Percentiles rank a stretch among this genome's conserved stretches.
Conservation (phyloP, 2,329 filamentous ascomycete genomes). For the Zymoseptoria ardabiliae region DNA sequence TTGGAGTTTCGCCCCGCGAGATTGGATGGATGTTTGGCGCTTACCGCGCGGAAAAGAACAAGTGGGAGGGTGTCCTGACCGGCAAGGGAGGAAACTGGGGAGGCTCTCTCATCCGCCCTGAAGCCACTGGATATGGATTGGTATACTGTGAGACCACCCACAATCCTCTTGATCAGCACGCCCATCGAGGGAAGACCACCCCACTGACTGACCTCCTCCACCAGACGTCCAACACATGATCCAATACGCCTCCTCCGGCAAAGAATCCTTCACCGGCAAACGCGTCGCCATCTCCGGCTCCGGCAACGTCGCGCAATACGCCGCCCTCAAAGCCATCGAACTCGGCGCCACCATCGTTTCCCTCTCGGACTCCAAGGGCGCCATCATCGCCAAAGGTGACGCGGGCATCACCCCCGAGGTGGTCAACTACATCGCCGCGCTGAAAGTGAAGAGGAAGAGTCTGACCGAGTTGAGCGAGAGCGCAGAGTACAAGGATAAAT, state of each 20-base stretch:
- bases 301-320: constrained; percentile 96
- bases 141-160: constrained; percentile 59
- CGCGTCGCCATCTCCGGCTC: constrained; percentile 92
- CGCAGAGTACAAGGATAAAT: constrained; percentile 52
- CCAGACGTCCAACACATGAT: constrained; percentile 88
- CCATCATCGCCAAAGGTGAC: constrained; percentile 64
- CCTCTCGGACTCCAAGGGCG: constrained; percentile 84
- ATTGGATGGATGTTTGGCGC: constrained; percentile 92
- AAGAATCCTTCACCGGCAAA: constrained; percentile 82
- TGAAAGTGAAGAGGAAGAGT: constrained; percentile 82
- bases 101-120: constrained; percentile 85
- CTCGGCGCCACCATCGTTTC: constrained; percentile 89
- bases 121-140: constrained; percentile 93
- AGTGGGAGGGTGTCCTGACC: constrained; percentile 92
- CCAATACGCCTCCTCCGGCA: constrained; percentile 67
- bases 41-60: constrained; percentile 81
- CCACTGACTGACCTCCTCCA: constrained; percentile 4
- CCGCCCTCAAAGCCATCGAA: constrained; percentile 91
- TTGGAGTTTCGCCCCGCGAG: constrained; percentile 86
- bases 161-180: background rate
- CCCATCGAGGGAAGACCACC: too few species aligned
- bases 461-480: constrained; percentile 63
- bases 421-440: constrained; percentile 66
- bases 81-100: constrained; percentile 93
- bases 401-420: constrained; percentile 71